Evolutionary conservation across 1,284 basidiomycete species (phyloP).

Genomic region (Mycosarcoma mackinlayi): DNA sequence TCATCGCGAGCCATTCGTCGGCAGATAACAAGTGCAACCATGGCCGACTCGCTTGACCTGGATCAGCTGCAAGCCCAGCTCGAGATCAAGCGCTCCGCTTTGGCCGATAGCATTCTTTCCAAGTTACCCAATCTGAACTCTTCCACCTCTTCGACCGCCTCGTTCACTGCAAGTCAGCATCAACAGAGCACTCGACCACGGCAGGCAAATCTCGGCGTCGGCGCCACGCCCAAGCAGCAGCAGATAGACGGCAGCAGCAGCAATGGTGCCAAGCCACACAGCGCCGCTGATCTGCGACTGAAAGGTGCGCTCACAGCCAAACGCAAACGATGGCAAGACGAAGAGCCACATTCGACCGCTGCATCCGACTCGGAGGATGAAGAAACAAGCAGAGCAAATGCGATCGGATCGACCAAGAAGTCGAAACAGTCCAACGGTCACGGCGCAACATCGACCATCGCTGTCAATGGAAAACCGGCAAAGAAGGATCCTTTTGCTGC

Average conservation of each 20-base stretch:
- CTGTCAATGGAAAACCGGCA: constrained; percentile 11
- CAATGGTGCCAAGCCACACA: constrained; percentile 16
- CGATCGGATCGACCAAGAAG: constrained; percentile 27
- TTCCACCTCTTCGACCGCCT: constrained; percentile 10
- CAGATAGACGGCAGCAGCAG: not conserved
- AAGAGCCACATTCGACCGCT: constrained; percentile 3
- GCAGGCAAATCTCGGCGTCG: constrained; percentile 56
- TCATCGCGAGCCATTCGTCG: too few relatives aligned
- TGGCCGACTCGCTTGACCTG: constrained; percentile 49
- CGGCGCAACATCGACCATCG: not conserved
- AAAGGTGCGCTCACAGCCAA: constrained; percentile 49
- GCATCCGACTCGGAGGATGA: constrained; percentile 36
- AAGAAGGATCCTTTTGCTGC: constrained; percentile 47
- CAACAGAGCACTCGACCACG: constrained; percentile 27
- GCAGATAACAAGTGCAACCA: not conserved
- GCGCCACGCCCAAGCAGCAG: constrained; percentile 39
- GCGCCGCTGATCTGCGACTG: constrained; percentile 46
- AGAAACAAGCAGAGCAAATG: constrained; percentile 23
- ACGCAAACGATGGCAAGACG: constrained; percentile 40
- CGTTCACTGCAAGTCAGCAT: not conserved
- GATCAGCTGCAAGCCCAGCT: constrained; percentile 60
- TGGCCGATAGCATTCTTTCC: constrained; percentile 60
- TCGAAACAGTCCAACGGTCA: constrained; percentile 13
- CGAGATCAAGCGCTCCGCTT: constrained; percentile 53
- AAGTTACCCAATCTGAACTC: constrained; percentile 37